phyloP scores from a whole-genome alignment of 768 basidiomycete genomes.

The Agrocybe praecox region DNA sequence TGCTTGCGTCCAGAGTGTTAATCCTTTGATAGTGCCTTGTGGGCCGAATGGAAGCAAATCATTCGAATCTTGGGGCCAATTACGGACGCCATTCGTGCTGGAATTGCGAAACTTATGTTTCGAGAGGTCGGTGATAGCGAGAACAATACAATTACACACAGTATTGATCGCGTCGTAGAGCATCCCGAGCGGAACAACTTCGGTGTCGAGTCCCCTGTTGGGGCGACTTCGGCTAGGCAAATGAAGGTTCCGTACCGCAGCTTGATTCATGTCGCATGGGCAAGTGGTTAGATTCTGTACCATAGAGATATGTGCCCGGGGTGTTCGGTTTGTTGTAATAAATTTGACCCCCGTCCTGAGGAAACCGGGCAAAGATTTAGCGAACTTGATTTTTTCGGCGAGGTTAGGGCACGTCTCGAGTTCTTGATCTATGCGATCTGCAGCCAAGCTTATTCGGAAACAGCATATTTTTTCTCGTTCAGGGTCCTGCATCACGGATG shows the following conservation, averaged over 20 bases:
- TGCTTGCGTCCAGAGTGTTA: constrained; percentile 9
- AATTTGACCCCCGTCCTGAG: constrained; percentile 19
- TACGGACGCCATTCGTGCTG: constrained; percentile 4
- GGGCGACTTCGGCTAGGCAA: neutral
- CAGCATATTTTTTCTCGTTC: constrained; percentile 3
- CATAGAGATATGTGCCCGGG: constrained; percentile 7
- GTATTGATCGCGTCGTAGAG: constrained; percentile 15
- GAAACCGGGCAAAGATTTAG: constrained; percentile 15
- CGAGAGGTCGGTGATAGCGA: constrained; percentile 10
- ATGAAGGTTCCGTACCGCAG: neutral
- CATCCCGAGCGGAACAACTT: neutral
- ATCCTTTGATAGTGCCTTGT: constrained; percentile 3
- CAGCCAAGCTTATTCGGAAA: constrained; percentile 8
- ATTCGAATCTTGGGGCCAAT: constrained; percentile 13
- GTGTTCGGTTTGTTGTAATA: constrained; percentile 11
- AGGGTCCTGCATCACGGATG: constrained; percentile 11
- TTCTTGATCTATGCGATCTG: constrained; percentile 13
- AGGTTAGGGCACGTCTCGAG: neutral
- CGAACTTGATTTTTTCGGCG: constrained; percentile 14
- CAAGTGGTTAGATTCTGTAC: neutral
- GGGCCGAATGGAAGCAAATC: constrained; percentile 16
- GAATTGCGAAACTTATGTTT: constrained; percentile 15
- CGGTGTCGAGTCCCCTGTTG: neutral
- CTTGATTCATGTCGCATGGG: neutral
- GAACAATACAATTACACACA: constrained; percentile 6